phyloP scores from a whole-genome alignment of 148 eudicot species.

The Spergularia bocconei region DNA sequence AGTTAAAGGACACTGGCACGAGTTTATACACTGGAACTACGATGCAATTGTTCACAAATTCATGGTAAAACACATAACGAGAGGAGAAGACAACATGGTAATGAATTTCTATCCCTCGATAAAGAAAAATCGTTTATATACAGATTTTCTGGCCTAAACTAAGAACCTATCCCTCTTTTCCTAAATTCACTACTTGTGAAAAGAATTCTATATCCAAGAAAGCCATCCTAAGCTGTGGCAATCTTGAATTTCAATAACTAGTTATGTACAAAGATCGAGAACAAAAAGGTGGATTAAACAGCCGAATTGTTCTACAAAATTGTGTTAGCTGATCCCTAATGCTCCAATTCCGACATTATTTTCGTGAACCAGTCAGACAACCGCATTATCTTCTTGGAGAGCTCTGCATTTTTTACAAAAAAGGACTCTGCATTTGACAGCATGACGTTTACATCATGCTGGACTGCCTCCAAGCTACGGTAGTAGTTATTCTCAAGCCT shows the following conservation, averaged over 20 bases:
- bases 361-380: slow-evolving; percentile 71
- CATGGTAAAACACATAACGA: too few relatives aligned
- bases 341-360: slow-evolving; percentile 58
- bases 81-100: too few relatives aligned
- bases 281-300: slow-evolving; percentile 6
- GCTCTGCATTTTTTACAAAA: slow-evolving; percentile 61
- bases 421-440: slow-evolving; percentile 62
- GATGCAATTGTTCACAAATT: too few relatives aligned
- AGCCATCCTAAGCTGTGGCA: not conserved
- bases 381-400: slow-evolving; percentile 48
- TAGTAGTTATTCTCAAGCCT: slow-evolving; percentile 87
- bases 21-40: too few relatives aligned
- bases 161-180: slow-evolving; percentile 17
- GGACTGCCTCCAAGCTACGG: slow-evolving; percentile 70
- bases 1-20: too few relatives aligned
- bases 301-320: slow-evolving; percentile 57
- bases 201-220: slow-evolving; percentile 21
- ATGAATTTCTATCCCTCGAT: not conserved
- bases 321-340: slow-evolving; percentile 26
- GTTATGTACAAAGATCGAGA: slow-evolving; percentile 33
- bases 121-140: slow-evolving; percentile 17
- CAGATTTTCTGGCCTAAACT: slow-evolving; percentile 16
- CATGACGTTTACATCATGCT: slow-evolving; percentile 70
- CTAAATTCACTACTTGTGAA: slow-evolving; percentile 20
- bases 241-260: slow-evolving; percentile 11